These are phyloP conservation scores for Phylloporus scabripes DNA, from an alignment of 768 basidiomycete species.

Conservation along the genomic window DNA sequence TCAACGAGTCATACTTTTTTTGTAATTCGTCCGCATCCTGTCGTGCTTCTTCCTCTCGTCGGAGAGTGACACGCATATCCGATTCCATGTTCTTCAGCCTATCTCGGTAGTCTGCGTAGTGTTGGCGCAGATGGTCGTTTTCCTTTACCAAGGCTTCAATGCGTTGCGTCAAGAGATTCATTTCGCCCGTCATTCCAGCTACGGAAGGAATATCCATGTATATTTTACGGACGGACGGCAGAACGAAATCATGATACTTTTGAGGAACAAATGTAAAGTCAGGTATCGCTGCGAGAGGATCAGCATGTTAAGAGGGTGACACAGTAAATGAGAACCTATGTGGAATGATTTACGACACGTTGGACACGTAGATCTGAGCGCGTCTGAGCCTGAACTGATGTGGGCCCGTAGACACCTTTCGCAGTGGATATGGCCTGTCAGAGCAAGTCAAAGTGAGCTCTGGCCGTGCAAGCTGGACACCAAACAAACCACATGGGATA, in stretches of 20 bases:
- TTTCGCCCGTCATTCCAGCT: slow-evolving; percentile 24
- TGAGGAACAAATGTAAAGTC: slow-evolving; percentile 48
- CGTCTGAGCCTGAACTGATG: slow-evolving; percentile 26
- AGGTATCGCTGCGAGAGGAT: slow-evolving; percentile 35
- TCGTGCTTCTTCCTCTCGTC: slow-evolving; percentile 32
- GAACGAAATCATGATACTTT: slow-evolving; percentile 54
- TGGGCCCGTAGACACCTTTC: slow-evolving; percentile 47
- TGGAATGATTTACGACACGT: slow-evolving; percentile 51
- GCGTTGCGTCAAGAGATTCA: slow-evolving; percentile 35
- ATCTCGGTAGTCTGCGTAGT: slow-evolving; percentile 38
- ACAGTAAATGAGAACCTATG: slow-evolving; percentile 40
- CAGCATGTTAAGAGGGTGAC: not conserved
- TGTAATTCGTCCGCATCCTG: slow-evolving; percentile 37
- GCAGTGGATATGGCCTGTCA: slow-evolving; percentile 62
- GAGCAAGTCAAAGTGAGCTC: not conserved
- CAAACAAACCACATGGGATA: slow-evolving; percentile 55
- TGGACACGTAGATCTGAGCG: slow-evolving; percentile 48
- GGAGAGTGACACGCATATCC: slow-evolving; percentile 25
- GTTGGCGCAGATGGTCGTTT: slow-evolving; percentile 39
- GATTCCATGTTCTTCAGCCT: slow-evolving; percentile 30
- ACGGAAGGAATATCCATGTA: slow-evolving; percentile 41
- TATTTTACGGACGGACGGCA: slow-evolving; percentile 53
- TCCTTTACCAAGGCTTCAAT: slow-evolving; percentile 36
- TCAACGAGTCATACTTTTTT: slow-evolving; percentile 29
- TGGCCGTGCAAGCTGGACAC: not conserved